Conservation (phyloP, 345 rosid genomes). For the Boechera retrofracta region DNA sequence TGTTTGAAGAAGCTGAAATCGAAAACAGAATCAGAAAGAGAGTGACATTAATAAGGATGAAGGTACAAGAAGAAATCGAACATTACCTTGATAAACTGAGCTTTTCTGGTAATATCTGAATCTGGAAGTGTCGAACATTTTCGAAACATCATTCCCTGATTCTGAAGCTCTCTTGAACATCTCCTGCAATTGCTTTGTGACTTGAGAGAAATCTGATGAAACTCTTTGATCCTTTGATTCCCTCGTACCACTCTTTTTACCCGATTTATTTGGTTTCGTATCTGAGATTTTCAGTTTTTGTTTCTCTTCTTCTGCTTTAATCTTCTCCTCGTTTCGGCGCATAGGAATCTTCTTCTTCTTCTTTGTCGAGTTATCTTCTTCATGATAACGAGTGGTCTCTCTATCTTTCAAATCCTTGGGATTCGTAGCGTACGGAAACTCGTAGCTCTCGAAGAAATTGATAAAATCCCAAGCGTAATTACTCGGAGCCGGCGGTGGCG, state of each 20-base stretch:
- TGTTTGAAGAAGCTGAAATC: constrained; percentile 48
- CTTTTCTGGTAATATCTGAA: constrained; percentile 40
- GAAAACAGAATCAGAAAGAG: constrained; percentile 5
- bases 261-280: neutral
- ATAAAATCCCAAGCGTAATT: constrained; percentile 68
- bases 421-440: constrained; percentile 30
- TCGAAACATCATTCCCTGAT: constrained; percentile 41
- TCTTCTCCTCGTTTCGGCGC: constrained; percentile 6
- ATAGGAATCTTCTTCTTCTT: neutral
- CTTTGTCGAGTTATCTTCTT: neutral
- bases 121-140: constrained; percentile 43
- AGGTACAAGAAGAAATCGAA: neutral
- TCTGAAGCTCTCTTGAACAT: constrained; percentile 46
- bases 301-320: constrained; percentile 1
- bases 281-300: constrained; percentile 20
- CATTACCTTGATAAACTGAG: constrained; percentile 37
- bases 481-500: constrained; percentile 62
- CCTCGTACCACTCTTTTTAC: neutral
- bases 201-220: constrained; percentile 12
- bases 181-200: constrained; percentile 27
- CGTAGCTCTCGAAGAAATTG: constrained; percentile 53
- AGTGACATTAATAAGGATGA: neutral
- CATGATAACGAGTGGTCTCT: constrained; percentile 23
- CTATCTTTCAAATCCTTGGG: constrained; percentile 22
- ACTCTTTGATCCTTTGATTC: constrained; percentile 12